Conservation (phyloP, 176 grass and related monocot species). For the Juncus inflexus region DNA sequence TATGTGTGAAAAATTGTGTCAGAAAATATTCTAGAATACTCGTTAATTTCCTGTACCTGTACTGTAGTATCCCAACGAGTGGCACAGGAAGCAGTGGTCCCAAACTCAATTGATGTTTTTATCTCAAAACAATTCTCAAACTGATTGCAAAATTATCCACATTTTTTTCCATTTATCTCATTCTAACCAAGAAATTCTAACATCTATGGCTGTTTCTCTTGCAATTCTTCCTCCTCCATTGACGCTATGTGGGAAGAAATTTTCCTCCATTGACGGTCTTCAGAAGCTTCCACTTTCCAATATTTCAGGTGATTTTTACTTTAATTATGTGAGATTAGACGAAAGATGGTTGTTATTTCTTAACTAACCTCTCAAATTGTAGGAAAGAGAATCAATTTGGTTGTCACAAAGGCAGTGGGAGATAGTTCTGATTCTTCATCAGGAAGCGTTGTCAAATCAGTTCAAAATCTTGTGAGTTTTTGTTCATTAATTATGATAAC, state of each 20-base stretch:
- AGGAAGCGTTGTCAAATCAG: conserved; percentile 56
- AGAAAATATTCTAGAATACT: too few species aligned
- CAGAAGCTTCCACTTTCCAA: conserved; percentile 22
- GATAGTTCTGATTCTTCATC: conserved; percentile 57
- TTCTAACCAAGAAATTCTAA: neutral
- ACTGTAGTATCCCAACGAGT: conserved; percentile 1
- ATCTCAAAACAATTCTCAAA: neutral
- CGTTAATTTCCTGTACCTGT: too few species aligned
- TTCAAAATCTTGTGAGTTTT: conserved; percentile 63
- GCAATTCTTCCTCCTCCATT: conserved; percentile 36
- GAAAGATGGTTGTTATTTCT: neutral
- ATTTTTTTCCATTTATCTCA: conserved; percentile 2
- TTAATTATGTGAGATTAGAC: neutral
- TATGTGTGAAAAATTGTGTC: too few species aligned
- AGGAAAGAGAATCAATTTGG: conserved; percentile 29
- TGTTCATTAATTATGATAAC: neutral
- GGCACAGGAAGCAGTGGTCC: neutral
- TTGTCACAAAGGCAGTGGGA: conserved; percentile 44
- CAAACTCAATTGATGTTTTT: neutral
- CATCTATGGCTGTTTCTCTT: conserved; percentile 38
- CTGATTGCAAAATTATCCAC: neutral
- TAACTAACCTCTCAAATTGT: conserved; percentile 19
- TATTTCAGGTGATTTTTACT: conserved; percentile 34
- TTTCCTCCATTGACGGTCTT: conserved; percentile 8
- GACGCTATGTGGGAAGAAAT: conserved; percentile 15